A percentile compares a stretch with the other conserved stretches of the same genome.
Conservation (phyloP, 148 eudicot species). For the Rhododendron ferrugineum region DNA sequence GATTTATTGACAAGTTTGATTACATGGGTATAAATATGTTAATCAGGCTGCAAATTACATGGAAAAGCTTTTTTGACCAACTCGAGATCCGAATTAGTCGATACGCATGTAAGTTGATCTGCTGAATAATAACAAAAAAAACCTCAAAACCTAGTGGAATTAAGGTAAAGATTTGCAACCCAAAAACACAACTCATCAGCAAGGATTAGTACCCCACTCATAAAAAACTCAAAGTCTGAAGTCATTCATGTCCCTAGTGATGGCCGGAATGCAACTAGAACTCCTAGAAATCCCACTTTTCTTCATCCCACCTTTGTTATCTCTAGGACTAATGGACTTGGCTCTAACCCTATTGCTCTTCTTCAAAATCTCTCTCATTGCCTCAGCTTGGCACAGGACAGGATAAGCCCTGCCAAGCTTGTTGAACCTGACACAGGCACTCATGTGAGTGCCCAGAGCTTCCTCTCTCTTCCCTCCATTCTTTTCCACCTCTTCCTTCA, state of each 20-base stretch:
- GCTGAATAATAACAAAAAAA: too few relatives aligned
- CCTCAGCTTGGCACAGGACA: slow-evolving; percentile 62
- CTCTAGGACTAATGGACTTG: slow-evolving; percentile 56
- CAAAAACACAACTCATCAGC: neutral
- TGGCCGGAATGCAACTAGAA: slow-evolving; percentile 75
- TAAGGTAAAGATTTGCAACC: neutral
- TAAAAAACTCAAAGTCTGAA: neutral
- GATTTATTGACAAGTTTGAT: neutral
- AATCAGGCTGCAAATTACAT: neutral
- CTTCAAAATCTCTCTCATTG: slow-evolving; percentile 73
- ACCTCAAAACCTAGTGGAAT: neutral
- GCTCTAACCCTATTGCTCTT: slow-evolving; percentile 44
- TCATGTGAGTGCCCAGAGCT: slow-evolving; percentile 60
- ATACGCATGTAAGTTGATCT: too few relatives aligned
- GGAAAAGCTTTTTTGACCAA: neutral
- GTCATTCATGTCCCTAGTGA: slow-evolving; percentile 43
- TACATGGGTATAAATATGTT: neutral
- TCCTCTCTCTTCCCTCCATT: slow-evolving; percentile 52
- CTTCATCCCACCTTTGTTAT: slow-evolving; percentile 27
- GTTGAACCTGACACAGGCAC: slow-evolving; percentile 71
- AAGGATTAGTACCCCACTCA: neutral
- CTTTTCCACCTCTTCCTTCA: slow-evolving; percentile 62
- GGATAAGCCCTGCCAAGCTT: slow-evolving; percentile 74
- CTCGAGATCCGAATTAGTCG: neutral
- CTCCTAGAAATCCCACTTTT: slow-evolving; percentile 60